Percentiles rank a stretch among this genome's conserved stretches.
These are phyloP conservation scores for Colletotrichum sidae DNA, from an alignment of 2,329 filamentous ascomycete genomes.

Conservation along the genomic window DNA sequence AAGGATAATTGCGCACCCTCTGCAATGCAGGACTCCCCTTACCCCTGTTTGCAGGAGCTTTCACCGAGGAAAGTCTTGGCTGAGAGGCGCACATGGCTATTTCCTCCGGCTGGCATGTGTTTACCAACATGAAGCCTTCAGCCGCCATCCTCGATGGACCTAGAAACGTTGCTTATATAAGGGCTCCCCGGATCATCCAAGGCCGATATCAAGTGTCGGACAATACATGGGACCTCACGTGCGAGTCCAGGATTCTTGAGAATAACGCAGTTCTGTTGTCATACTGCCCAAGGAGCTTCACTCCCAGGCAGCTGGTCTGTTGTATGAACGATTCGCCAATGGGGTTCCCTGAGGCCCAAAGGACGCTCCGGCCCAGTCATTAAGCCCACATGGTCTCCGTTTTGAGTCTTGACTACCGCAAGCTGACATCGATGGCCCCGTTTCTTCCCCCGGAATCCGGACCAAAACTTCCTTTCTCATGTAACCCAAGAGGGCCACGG, in stretches of 20 bases:
- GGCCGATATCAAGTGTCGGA: not conserved
- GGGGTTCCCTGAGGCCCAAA: not conserved
- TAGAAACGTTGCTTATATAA: too few relatives aligned
- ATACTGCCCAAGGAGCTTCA: slow-evolving; percentile 19
- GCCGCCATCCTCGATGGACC: too few relatives aligned
- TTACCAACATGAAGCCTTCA: too few relatives aligned
- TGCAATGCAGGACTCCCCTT: slow-evolving; percentile 2
- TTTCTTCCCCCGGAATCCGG: slow-evolving; percentile 27
- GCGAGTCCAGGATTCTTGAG: not conserved
- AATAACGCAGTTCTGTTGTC: slow-evolving; percentile 27
- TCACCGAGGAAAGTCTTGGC: not conserved
- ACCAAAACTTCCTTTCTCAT: slow-evolving; percentile 34
- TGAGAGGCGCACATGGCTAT: too few relatives aligned
- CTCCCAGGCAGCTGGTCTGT: slow-evolving; percentile 3
- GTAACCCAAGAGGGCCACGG: not conserved
- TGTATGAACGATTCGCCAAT: slow-evolving; percentile 12
- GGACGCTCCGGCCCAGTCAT: slow-evolving; percentile 35
- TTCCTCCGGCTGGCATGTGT: too few relatives aligned
- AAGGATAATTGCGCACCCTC: slow-evolving; percentile 25
- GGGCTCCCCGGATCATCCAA: too few relatives aligned
- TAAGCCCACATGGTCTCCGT: slow-evolving; percentile 33
- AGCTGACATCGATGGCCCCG: slow-evolving; percentile 26
- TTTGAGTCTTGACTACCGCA: slow-evolving; percentile 10
- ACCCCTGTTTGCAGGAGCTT: not conserved
- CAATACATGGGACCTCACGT: not conserved